These are phyloP conservation scores for Xenoacremonium recifei DNA, from an alignment of 2,329 filamentous ascomycete species.

Conservation along the genomic window DNA sequence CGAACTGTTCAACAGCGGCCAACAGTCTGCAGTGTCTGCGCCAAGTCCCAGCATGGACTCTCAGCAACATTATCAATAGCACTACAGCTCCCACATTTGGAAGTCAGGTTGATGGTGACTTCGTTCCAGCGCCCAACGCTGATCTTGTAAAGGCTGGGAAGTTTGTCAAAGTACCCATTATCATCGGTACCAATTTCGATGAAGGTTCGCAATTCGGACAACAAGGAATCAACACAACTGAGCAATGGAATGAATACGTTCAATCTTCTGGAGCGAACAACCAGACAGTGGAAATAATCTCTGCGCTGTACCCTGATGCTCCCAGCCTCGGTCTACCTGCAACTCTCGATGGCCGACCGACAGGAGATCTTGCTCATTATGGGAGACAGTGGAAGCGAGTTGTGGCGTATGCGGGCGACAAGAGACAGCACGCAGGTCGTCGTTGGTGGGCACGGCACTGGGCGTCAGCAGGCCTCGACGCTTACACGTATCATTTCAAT, in stretches of 20 bases:
- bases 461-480: constrained; percentile 39
- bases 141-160: constrained; percentile 48
- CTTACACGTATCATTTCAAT: constrained; percentile 53
- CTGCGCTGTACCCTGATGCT: constrained; percentile 49
- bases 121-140: too few species aligned
- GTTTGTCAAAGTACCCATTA: constrained; percentile 58
- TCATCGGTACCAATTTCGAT: constrained; percentile 17
- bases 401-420: constrained; percentile 54
- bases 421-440: constrained; percentile 53
- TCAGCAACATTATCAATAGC: too few species aligned
- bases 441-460: constrained; percentile 52
- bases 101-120: too few species aligned
- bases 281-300: constrained; percentile 34
- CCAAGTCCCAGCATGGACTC: too few species aligned
- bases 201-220: too few species aligned
- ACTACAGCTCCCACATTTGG: too few species aligned
- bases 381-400: constrained; percentile 54
- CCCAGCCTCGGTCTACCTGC: constrained; percentile 47
- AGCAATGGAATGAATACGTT: too few species aligned
- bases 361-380: constrained; percentile 21
- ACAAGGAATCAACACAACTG: too few species aligned
- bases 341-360: constrained; percentile 32
- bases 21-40: constrained; percentile 32
- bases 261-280: too few species aligned
- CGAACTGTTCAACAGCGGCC: constrained; percentile 18